A percentile compares a stretch with the other conserved stretches of the same genome.
These are phyloP conservation scores for Mortierella sp. DNA, from an alignment of 371 early-diverging fungal genomes.

Conservation along the genomic window DNA sequence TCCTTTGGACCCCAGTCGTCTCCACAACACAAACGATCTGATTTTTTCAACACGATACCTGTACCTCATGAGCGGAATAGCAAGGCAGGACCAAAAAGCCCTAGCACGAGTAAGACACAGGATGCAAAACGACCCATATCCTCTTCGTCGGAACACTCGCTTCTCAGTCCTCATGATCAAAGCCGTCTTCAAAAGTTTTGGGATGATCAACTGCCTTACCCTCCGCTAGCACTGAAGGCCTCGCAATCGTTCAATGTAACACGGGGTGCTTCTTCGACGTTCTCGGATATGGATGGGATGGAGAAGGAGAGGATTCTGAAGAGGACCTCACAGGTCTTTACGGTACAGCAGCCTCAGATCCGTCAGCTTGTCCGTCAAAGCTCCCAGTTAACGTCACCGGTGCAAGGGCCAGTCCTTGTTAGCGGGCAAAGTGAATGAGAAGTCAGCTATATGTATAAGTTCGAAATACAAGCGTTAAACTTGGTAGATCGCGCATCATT, in stretches of 20 bases:
- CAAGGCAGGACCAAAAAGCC: too few relatives aligned
- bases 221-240: slow-evolving; percentile 19
- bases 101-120: neutral
- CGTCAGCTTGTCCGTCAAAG: neutral
- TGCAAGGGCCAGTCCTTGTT: neutral
- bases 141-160: neutral
- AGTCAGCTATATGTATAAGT: too few relatives aligned
- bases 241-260: neutral
- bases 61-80: too few relatives aligned
- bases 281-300: slow-evolving; percentile 12
- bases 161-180: slow-evolving; percentile 16
- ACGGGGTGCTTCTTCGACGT: slow-evolving; percentile 8
- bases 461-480: too few relatives aligned
- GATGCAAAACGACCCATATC: neutral
- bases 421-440: too few relatives aligned
- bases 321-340: neutral
- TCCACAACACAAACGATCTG: too few relatives aligned
- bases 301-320: slow-evolving; percentile 20
- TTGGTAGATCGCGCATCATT: too few relatives aligned
- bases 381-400: neutral
- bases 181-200: slow-evolving; percentile 8
- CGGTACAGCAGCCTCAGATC: neutral
- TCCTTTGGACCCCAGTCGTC: too few relatives aligned
- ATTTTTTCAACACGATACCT: too few relatives aligned
- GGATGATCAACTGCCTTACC: slow-evolving; percentile 26